A percentile compares a stretch with the other conserved stretches of the same genome.
Conservation (phyloP, 2,329 filamentous ascomycete genomes). For the Camillea tinctor region DNA sequence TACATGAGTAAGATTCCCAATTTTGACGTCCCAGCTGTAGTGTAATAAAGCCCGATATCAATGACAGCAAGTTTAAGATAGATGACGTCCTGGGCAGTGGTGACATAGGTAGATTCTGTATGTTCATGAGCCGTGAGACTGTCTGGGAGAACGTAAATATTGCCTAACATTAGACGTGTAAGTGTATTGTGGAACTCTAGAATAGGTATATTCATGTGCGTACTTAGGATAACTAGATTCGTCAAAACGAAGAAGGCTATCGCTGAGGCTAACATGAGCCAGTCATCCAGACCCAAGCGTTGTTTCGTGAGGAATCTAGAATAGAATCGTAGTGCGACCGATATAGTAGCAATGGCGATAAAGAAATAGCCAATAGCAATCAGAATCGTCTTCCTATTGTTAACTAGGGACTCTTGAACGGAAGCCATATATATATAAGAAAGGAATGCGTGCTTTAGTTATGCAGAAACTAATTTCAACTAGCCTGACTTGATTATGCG, state of each 20-base stretch:
- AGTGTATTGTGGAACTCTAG: no score
- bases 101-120: conserved; percentile 12
- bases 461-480: no score
- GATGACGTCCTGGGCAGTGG: conserved; percentile 12
- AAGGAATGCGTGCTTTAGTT: no score
- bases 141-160: conserved; percentile 10
- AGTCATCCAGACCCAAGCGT: conserved; percentile 20
- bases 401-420: no score
- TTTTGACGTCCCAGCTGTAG: conserved; percentile 29
- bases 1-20: conserved; percentile 34
- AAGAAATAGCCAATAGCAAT: no score
- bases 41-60: conserved; percentile 31
- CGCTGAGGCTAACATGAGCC: conserved; percentile 15
- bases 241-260: no score
- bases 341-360: neutral
- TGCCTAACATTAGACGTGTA: conserved; percentile 1
- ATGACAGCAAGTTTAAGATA: conserved; percentile 22
- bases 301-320: neutral
- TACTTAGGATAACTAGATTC: conserved; percentile 6
- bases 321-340: neutral
- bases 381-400: no score
- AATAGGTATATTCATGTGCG: neutral
- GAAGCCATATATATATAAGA: no score
- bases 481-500: no score
- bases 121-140: conserved; percentile 14